These are phyloP conservation scores for Phlebopus sp. DNA, from an alignment of 1,284 basidiomycete species.

Conservation along the genomic window DNA sequence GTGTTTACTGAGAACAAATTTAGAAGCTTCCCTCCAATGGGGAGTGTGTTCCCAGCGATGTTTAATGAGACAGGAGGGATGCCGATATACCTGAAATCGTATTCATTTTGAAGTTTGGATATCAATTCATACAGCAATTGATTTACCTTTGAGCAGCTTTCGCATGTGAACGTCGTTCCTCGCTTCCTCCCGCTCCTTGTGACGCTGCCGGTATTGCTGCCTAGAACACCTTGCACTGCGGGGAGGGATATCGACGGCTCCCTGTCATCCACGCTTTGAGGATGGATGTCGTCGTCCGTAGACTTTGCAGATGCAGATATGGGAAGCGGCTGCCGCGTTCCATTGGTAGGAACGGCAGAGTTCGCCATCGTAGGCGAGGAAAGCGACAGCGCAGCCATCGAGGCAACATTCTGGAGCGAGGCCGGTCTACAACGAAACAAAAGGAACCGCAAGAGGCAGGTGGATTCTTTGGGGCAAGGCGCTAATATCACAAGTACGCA, in stretches of 20 bases:
- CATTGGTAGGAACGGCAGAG: slow-evolving; percentile 8
- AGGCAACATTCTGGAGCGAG: slow-evolving; percentile 41
- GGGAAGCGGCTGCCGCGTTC: slow-evolving; percentile 12
- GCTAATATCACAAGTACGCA: slow-evolving; percentile 40
- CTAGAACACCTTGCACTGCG: slow-evolving; percentile 20
- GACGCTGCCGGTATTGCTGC: slow-evolving; percentile 35
- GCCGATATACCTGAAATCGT: slow-evolving; percentile 75
- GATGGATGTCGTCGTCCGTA: slow-evolving; percentile 5
- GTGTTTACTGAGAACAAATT: slow-evolving; percentile 93
- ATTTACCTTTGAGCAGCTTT: slow-evolving; percentile 83
- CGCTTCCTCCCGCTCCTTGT: slow-evolving; percentile 64
- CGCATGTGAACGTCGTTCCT: slow-evolving; percentile 86
- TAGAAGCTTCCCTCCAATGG: slow-evolving; percentile 95
- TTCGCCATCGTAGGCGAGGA: slow-evolving; percentile 47
- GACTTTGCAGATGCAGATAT: slow-evolving; percentile 7
- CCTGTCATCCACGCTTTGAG: slow-evolving; percentile 19
- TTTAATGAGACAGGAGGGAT: slow-evolving; percentile 93
- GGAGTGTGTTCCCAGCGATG: slow-evolving; percentile 98
- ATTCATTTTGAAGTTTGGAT: too few relatives aligned
- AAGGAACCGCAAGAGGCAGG: not conserved
- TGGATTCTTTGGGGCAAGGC: not conserved
- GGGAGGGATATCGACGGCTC: slow-evolving; percentile 15
- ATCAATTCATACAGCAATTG: not conserved
- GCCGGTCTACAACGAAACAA: slow-evolving; percentile 36
- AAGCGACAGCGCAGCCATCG: slow-evolving; percentile 49